These are phyloP conservation scores for Knufia fluminis DNA, from an alignment of 2,329 filamentous ascomycete genomes.

Conservation along the genomic window DNA sequence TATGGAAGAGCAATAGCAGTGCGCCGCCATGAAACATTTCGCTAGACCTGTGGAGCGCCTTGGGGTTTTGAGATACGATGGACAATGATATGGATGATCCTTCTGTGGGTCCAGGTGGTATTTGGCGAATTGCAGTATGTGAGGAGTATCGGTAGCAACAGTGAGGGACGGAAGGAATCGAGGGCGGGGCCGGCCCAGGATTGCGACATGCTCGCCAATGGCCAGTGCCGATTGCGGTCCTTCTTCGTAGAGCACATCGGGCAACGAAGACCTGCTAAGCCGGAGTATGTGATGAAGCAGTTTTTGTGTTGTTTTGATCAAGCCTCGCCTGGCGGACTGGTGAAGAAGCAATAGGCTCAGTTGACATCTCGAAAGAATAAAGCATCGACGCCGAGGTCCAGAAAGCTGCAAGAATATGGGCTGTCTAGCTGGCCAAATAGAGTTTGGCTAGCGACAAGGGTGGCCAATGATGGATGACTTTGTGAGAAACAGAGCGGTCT, in stretches of 20 bases:
- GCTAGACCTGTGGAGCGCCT: background rate
- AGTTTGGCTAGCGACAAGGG: background rate
- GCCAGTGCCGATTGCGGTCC: background rate
- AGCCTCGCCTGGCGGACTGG: background rate
- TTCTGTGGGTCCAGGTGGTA: background rate
- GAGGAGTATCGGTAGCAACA: background rate
- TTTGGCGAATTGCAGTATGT: too few relatives aligned
- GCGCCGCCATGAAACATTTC: background rate
- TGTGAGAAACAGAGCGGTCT: background rate
- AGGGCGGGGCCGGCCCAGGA: constrained; percentile 20
- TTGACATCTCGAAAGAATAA: background rate
- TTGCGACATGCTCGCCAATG: background rate
- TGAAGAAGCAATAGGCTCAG: background rate
- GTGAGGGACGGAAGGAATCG: constrained; percentile 6
- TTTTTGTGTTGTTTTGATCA: background rate
- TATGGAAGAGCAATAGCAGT: background rate
- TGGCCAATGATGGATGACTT: background rate
- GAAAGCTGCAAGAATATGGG: background rate
- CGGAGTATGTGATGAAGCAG: background rate
- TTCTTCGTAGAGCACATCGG: background rate
- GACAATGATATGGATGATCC: background rate
- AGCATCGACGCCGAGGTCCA: background rate
- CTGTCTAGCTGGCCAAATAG: background rate
- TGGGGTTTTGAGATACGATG: background rate
- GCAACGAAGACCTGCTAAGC: background rate